Base-by-base conservation (phyloP, 2,329 filamentous ascomycete genomes). In the Cordyceps militaris region DNA sequence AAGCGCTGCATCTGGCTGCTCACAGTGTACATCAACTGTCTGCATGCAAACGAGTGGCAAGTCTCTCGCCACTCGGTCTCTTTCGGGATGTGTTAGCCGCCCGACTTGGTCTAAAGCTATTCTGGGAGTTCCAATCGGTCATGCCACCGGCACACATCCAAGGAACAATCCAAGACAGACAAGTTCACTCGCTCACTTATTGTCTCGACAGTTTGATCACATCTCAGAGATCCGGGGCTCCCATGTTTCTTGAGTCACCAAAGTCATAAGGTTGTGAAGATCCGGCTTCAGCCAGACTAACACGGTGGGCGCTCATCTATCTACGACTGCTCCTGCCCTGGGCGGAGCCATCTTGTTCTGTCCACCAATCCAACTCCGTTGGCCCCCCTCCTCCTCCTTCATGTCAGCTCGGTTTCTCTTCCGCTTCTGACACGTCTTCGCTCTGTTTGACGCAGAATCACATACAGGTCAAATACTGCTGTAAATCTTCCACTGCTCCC, bases 301-400 rank as follows among this genome's bases (percentile, higher is more conserved):
- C 51, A 54, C 52, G n/a, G 34, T 40, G 34, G 42, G 16, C 7
- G n/a, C 34, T 42, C 54, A 49, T 49, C 30, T 56, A 49, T 48
- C 34, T 42, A 56, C 54, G 34, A 48, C 54, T 38, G n/a, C n/a
- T 49, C 34, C n/a, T 40, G 43, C 44, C 36, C 54, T 47, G 44
- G 54, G 54, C 54, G 54, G 54, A 56, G 54, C 44, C 54, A 43
- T 56, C 43, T 28, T 48, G 32, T 16, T 40, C 30, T 42, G 36
- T 32, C 54, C 54, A 43, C 54, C 54, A 49, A 56, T 43, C 46
- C 54, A 36, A 43, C 43, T 46, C 10, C n/a, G 14, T 56, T 56
- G 44, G 44, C 44, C 54, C 46, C 54, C 26, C 34, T 56, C 36
- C 24, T 49, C 44, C 44, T 56, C 24, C 19, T 48, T 56, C 53